These are phyloP conservation scores for Candida pseudofarinosa DNA, from an alignment of 805 yeast genomes.

Conservation along the genomic window DNA sequence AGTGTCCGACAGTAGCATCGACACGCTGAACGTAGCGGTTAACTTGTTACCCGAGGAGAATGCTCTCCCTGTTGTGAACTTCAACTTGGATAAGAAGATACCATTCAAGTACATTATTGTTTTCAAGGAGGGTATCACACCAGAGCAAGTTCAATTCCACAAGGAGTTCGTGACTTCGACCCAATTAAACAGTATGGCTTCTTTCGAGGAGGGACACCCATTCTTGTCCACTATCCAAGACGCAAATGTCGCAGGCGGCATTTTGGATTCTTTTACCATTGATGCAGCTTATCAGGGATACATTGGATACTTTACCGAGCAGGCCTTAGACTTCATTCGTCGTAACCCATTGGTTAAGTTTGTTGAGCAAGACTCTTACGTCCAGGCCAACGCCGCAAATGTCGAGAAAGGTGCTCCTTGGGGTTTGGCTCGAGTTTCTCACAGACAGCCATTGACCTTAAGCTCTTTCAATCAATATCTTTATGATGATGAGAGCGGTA, in stretches of 20 bases:
- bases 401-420: slow-evolving; percentile 86
- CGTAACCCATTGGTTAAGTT: slow-evolving; percentile 58
- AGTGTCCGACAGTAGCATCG: slow-evolving; percentile 2
- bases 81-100: slow-evolving; percentile 46
- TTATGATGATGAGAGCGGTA: slow-evolving; percentile 70
- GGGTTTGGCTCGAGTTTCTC: slow-evolving; percentile 91
- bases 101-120: slow-evolving; percentile 83
- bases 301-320: slow-evolving; percentile 77
- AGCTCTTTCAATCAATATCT: slow-evolving; percentile 71
- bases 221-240: slow-evolving; percentile 34
- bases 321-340: slow-evolving; percentile 70
- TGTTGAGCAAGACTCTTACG: slow-evolving; percentile 74
- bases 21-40: background rate
- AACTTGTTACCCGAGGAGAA: background rate
- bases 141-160: slow-evolving; percentile 59
- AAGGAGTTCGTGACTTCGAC: slow-evolving; percentile 57
- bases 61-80: slow-evolving; percentile 45
- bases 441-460: slow-evolving; percentile 64
- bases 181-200: slow-evolving; percentile 43
- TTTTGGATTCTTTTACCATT: slow-evolving; percentile 58
- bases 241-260: slow-evolving; percentile 44
- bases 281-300: slow-evolving; percentile 66
- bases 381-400: slow-evolving; percentile 57
- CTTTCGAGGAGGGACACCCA: slow-evolving; percentile 26
- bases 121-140: slow-evolving; percentile 60